Percentiles rank a stretch among this genome's conserved stretches.
phyloP scores from a whole-genome alignment of 306 rosid species.

The Dryas drummondii region DNA sequence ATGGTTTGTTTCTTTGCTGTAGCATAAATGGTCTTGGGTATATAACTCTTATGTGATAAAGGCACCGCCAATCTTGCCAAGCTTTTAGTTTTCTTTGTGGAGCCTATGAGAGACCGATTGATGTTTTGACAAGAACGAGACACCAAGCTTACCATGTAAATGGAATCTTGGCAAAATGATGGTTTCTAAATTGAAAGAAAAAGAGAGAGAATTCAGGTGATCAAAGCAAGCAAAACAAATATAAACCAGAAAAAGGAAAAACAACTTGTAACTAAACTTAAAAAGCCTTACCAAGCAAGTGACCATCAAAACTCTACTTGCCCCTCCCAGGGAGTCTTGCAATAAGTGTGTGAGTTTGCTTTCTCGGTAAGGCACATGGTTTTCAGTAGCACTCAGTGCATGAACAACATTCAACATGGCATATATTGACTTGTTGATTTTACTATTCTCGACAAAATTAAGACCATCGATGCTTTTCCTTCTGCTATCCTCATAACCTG shows the following conservation, averaged over 20 bases:
- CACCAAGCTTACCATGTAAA: conserved; percentile 67
- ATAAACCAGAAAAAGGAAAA: neutral
- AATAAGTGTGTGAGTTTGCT: conserved; percentile 86
- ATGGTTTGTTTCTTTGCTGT: conserved; percentile 43
- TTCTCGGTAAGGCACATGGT: conserved; percentile 77
- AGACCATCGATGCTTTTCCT: conserved; percentile 48
- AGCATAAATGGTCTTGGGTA: conserved; percentile 40
- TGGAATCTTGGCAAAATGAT: conserved; percentile 74
- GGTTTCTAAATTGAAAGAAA: conserved; percentile 49
- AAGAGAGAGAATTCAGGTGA: neutral
- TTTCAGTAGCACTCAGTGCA: conserved; percentile 57
- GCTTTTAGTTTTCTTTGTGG: conserved; percentile 42
- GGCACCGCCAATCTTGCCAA: conserved; percentile 24
- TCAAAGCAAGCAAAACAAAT: conserved; percentile 9
- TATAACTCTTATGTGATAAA: conserved; percentile 43
- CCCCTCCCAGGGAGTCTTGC: conserved; percentile 76
- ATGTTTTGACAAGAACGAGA: conserved; percentile 61
- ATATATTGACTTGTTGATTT: conserved; percentile 68
- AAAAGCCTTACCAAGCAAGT: conserved; percentile 69
- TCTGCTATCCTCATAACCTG: conserved; percentile 82
- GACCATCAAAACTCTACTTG: conserved; percentile 57
- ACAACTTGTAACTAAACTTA: neutral
- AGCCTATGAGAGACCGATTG: conserved; percentile 21
- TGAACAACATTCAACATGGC: conserved; percentile 64
- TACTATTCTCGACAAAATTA: conserved; percentile 50